These are phyloP conservation scores for Skeletonema potamos DNA, from an alignment of 108 stramenopile species.

Conservation along the genomic window DNA sequence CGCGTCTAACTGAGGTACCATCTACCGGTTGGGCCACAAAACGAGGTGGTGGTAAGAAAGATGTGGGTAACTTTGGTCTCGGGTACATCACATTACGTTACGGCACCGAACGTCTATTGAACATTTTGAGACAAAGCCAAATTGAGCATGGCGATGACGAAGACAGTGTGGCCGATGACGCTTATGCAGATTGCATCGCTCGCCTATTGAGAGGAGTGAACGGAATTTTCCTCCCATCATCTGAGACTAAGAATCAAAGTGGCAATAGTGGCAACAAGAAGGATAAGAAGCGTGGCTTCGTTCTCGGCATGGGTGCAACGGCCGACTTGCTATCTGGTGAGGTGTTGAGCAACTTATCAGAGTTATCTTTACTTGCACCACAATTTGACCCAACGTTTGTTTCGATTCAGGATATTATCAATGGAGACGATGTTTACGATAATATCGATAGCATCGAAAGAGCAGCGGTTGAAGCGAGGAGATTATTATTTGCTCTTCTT, in stretches of 20 bases:
- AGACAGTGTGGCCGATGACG: not conserved
- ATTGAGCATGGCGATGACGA: not conserved
- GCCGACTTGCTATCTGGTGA: slow-evolving; percentile 56
- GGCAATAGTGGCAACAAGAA: not conserved
- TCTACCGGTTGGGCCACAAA: slow-evolving; percentile 3
- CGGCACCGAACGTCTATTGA: slow-evolving; percentile 19
- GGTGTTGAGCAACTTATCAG: slow-evolving; percentile 50
- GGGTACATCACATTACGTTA: slow-evolving; percentile 21
- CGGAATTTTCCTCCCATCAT: slow-evolving; percentile 24
- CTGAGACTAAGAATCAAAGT: not conserved
- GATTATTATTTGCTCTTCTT: slow-evolving; percentile 63
- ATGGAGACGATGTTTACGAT: slow-evolving; percentile 30
- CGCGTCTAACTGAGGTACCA: slow-evolving; percentile 24
- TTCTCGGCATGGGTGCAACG: slow-evolving; percentile 17
- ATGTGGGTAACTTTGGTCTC: slow-evolving; percentile 14
- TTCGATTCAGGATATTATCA: slow-evolving; percentile 32
- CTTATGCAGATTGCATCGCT: slow-evolving; percentile 19
- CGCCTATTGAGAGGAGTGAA: slow-evolving; percentile 34
- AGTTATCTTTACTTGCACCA: slow-evolving; percentile 54
- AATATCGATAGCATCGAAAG: slow-evolving; percentile 15
- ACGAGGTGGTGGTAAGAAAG: slow-evolving; percentile 13
- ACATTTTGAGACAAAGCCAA: not conserved
- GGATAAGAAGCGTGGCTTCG: slow-evolving; percentile 4
- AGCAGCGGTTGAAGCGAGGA: slow-evolving; percentile 55
- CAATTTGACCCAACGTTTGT: slow-evolving; percentile 26